Evolutionary conservation across 225 moss, liverwort and hornwort genomes (phyloP), one percentile per base, ranked within the genome.

Genomic region (Takakia lepidozioides): DNA sequence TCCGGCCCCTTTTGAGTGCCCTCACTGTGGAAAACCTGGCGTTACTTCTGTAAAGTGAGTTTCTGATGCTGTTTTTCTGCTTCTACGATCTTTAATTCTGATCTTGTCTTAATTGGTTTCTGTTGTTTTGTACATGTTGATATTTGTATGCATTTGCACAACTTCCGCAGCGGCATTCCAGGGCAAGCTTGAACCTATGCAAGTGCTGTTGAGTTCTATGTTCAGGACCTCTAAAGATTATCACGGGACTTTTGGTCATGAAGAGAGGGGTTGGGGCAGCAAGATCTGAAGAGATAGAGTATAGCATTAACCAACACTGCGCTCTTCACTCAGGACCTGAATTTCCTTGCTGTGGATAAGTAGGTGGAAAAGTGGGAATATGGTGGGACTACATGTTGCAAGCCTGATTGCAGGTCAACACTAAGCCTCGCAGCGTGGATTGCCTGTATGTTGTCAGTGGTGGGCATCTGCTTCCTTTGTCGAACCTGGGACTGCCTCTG

Each of bases 1-100:
- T 10, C 84, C 76, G 25, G 92, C 87, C 27, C 92, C 92, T 14
- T 82, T 85, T 30, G 92, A 92, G 68, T 92, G 92, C 51, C 58
- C 84, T 48, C 81, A 85, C 30, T 92, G 87, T 52, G 92, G 92
- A 29, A 74, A 74, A 55, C 56, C 80, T 59, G 92, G 92, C 20
- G 48, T 92, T 9, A 87, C 92, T 2, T 38, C 27, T 48, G 92
- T 92, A 48, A 82, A 80, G 87, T 86, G 70, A 50, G 83, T 70
- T n/a, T 48, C 19, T 41, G 40, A 16, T 16, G 7, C 20, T 16
- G 40, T 9, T 41, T 2, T 20, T 41, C n/a, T 41, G 40, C 40
- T 41, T 10, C 40, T 41, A 20, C 20, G 18, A 41, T 16, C 16
- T 41, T 6, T 41, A 16, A 35, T 14, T 14, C 34, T 35, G 14